Evolutionary conservation across 116 monocot species (phyloP).

Genomic region (Cymodocea nodosa): DNA sequence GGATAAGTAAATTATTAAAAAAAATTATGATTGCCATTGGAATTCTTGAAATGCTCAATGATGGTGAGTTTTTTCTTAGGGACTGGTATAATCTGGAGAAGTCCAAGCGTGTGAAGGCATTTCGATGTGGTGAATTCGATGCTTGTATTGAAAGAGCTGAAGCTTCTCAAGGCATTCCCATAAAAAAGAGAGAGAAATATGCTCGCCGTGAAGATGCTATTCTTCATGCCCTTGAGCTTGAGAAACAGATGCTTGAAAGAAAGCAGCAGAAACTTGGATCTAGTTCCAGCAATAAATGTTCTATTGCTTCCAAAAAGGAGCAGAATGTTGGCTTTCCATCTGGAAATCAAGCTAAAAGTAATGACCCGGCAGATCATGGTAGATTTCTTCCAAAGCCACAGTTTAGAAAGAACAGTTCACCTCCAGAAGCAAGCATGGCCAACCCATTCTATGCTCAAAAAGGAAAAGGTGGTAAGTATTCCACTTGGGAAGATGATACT

Average conservation of each 20-base stretch:
- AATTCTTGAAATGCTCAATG: not conserved
- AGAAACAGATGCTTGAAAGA: slow-evolving; percentile 33
- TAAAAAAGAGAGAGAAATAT: slow-evolving; percentile 94
- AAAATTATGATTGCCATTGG: not conserved
- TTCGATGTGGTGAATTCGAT: slow-evolving; percentile 96
- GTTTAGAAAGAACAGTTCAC: slow-evolving; percentile 17
- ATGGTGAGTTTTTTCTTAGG: slow-evolving; percentile 21
- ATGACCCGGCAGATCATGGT: slow-evolving; percentile 15
- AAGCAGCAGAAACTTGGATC: slow-evolving; percentile 14
- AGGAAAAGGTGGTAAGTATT: slow-evolving; percentile 14
- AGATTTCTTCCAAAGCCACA: slow-evolving; percentile 20
- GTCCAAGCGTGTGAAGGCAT: slow-evolving; percentile 91
- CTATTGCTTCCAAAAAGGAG: slow-evolving; percentile 18
- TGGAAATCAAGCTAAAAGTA: slow-evolving; percentile 8
- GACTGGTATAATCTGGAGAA: slow-evolving; percentile 99
- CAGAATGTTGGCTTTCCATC: slow-evolving; percentile 18
- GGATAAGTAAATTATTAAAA: not conserved
- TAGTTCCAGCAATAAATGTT: slow-evolving; percentile 19
- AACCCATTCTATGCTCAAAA: slow-evolving; percentile 9
- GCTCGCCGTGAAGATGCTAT: slow-evolving; percentile 96
- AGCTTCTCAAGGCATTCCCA: slow-evolving; percentile 63
- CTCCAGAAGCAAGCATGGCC: slow-evolving; percentile 11
- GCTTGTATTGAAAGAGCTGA: slow-evolving; percentile 89
- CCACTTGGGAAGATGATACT: slow-evolving; percentile 14
- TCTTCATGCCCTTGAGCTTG: slow-evolving; percentile 94